Evolutionary conservation across 2,329 filamentous ascomycete genomes (phyloP).

Genomic region (Penicillium paneum): DNA sequence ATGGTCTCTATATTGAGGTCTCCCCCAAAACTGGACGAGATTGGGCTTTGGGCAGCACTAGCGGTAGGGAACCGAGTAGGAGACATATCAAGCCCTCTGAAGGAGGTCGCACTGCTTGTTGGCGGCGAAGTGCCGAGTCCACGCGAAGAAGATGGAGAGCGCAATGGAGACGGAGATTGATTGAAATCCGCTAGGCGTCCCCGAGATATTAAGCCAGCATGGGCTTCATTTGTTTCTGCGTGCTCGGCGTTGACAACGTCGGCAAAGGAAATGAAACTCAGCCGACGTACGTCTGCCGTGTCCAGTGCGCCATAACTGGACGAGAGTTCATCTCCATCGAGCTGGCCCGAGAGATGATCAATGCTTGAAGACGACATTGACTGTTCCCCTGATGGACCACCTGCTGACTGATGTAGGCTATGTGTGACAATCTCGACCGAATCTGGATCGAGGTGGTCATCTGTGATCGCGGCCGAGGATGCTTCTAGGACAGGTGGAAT

Average conservation of each 20-base stretch:
- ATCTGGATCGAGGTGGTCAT: conserved; percentile 78
- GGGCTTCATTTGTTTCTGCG: conserved; percentile 42
- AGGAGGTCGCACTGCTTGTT: conserved; percentile 69
- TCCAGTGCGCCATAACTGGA: conserved; percentile 78
- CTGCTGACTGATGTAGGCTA: conserved; percentile 73
- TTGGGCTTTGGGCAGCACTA: conserved; percentile 52
- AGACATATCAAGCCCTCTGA: conserved; percentile 71
- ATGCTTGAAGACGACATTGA: conserved; percentile 48
- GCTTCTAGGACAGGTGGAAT: conserved; percentile 90
- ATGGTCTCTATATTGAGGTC: conserved; percentile 92
- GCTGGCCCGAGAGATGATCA: conserved; percentile 25
- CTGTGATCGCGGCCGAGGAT: conserved; percentile 87
- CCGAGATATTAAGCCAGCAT: conserved; percentile 18
- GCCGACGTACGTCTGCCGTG: conserved; percentile 70
- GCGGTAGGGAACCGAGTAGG: conserved; percentile 61
- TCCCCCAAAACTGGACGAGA: conserved; percentile 50
- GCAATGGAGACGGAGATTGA: conserved; percentile 75
- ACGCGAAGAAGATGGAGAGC: conserved; percentile 73
- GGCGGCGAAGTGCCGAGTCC: conserved; percentile 68
- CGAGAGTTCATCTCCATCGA: conserved; percentile 59
- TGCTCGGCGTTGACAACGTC: conserved; percentile 80
- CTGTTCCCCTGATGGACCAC: conserved; percentile 39
- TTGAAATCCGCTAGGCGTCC: conserved; percentile 36
- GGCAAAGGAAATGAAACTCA: conserved; percentile 95
- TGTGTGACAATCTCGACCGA: conserved; percentile 91